phyloP scores from a whole-genome alignment of 2,329 filamentous ascomycete species.

The Xylaria sp. region DNA sequence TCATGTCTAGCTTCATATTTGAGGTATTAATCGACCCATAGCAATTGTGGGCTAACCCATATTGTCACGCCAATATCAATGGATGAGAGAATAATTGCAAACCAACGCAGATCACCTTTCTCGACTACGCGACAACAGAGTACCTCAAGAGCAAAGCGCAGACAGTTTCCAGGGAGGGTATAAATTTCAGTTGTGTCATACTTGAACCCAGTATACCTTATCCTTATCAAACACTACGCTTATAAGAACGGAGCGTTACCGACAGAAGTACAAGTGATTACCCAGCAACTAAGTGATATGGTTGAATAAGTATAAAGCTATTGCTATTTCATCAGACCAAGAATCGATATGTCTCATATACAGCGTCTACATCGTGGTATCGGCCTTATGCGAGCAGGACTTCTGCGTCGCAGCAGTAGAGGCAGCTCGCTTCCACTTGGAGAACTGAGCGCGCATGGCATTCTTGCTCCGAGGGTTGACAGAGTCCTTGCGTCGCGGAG shows the following conservation, averaged over 20 bases:
- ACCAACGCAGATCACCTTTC: neutral
- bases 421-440: slow-evolving; percentile 37
- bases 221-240: too few relatives aligned
- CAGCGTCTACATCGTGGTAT: slow-evolving; percentile 28
- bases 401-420: slow-evolving; percentile 35
- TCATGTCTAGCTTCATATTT: neutral
- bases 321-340: neutral
- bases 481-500: slow-evolving; percentile 31
- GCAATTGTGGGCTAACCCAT: neutral
- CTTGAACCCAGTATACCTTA: neutral
- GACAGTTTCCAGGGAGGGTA: neutral
- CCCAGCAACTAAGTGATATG: neutral
- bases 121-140: neutral
- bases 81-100: neutral
- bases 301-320: neutral
- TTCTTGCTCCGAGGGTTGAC: slow-evolving; percentile 27
- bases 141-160: neutral
- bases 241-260: neutral
- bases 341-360: neutral
- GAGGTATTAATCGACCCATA: neutral
- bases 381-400: slow-evolving; percentile 37
- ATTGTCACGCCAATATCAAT: neutral
- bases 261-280: neutral
- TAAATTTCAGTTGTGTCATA: neutral
- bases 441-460: slow-evolving; percentile 35